Base-by-base conservation (phyloP, 2,329 filamentous ascomycete species). In the Colletotrichum sp. region DNA sequence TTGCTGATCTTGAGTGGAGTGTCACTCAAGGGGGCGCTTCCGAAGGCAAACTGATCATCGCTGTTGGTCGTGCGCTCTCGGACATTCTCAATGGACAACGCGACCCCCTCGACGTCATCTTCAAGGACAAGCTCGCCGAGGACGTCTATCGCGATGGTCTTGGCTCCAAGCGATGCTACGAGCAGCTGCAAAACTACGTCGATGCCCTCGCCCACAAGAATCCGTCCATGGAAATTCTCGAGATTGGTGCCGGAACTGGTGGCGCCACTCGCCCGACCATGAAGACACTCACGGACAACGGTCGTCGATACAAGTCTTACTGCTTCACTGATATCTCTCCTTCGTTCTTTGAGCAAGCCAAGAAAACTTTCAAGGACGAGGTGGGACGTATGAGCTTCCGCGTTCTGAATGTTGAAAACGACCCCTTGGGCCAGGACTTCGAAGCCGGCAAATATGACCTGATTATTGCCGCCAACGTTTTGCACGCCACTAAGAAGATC, bases 281-380 rank as follows among this genome's bases (percentile, higher is more conserved):
- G 15, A 70, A 78, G 39, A 77, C 78, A 6, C 75, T 80, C 32
- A 77, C 71, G 8, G 32, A 39, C 13, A 15, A 44, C 7, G 64
- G 71, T 0, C 32, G 66, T 4, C 74, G 78, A 16, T 81, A 78
- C 62, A 36, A 52, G 18, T 63, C 72, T 1, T 86, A 86, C 73
- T 82, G 80, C 8, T 87, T 82, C 72, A 86, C 85, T 4, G 86
- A 88, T 62, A 85, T 87, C 32, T 86, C 85, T 0, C 77, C 81
- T 3, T 81, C 79, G 2, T 86, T 86, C 79, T 86, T 87, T 62
- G 81, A 81, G 26, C 77, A 80, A 12, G 84, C 84, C 0, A 77
- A 78, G n/a, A 75, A 80, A 26, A 73, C 72, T 15, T 81, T 84
- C 75, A 52, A 76, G 44, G 67, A 77, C 2, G 80, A 79, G 66